These are phyloP conservation scores for Venturia asperata DNA, from an alignment of 2,329 filamentous ascomycete species.

Conservation along the genomic window DNA sequence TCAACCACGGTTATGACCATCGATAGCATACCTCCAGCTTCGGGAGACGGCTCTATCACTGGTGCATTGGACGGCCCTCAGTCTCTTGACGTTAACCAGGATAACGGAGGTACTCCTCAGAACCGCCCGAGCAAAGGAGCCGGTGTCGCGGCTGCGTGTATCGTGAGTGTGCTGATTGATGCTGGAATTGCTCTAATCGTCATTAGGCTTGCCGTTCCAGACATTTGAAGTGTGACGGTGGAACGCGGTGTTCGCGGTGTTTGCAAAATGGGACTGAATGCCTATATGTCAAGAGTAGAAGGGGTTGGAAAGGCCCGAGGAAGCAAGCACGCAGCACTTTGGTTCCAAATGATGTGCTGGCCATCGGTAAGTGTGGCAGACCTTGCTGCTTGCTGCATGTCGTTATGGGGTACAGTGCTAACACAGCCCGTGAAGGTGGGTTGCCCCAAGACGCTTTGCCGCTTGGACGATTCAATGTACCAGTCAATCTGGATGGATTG, in stretches of 20 bases:
- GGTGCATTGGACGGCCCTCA: neutral
- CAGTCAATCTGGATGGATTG: neutral
- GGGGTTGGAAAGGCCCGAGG: conserved; percentile 44
- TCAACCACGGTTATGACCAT: neutral
- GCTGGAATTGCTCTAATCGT: neutral
- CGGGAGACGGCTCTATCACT: neutral
- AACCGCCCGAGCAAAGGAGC: neutral
- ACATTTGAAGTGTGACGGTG: conserved; percentile 45
- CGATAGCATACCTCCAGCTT: neutral
- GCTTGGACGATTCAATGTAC: neutral
- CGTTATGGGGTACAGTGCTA: neutral
- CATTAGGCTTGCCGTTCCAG: conserved; percentile 1
- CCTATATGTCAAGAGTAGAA: conserved; percentile 45
- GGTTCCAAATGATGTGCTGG: neutral
- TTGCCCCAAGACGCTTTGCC: neutral
- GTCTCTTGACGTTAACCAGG: neutral
- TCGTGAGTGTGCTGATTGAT: conserved; percentile 42
- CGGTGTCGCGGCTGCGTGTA: conserved; percentile 39
- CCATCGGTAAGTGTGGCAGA: neutral
- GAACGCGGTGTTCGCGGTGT: conserved; percentile 44
- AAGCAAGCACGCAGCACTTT: conserved; percentile 28
- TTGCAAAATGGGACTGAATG: conserved; percentile 39
- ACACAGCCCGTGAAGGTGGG: neutral
- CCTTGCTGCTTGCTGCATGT: neutral
- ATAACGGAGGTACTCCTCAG: neutral